A percentile compares a stretch with the other conserved stretches of the same genome.
phyloP scores from a whole-genome alignment of 2,329 filamentous ascomycete genomes.

The Fusarium temperatum region DNA sequence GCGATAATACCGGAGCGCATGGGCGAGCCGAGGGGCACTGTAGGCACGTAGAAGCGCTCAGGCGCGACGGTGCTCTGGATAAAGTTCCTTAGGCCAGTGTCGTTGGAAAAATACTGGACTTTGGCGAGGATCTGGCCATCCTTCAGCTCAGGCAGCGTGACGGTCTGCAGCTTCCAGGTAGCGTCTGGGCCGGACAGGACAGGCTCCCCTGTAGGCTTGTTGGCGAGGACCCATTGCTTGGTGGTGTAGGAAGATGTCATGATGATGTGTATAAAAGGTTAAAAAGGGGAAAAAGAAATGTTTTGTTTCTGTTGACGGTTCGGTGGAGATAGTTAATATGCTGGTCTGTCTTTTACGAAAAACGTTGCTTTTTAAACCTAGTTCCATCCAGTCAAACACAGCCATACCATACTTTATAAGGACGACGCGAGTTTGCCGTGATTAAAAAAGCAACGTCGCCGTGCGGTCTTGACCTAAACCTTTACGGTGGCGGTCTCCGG shows the following conservation, averaged over 20 bases:
- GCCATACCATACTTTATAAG: slow-evolving; percentile 9
- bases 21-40: slow-evolving; percentile 40
- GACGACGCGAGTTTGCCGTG: slow-evolving; percentile 11
- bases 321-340: neutral
- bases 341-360: neutral
- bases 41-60: slow-evolving; percentile 44
- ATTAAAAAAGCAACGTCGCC: neutral
- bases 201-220: slow-evolving; percentile 40
- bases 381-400: neutral
- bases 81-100: slow-evolving; percentile 43
- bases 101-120: slow-evolving; percentile 43
- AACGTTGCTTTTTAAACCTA: neutral
- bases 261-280: neutral
- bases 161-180: slow-evolving; percentile 40
- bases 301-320: slow-evolving; percentile 13
- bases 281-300: neutral
- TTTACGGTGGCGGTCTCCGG: slow-evolving; percentile 7
- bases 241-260: slow-evolving; percentile 41
- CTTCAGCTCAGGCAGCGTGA: slow-evolving; percentile 37
- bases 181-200: slow-evolving; percentile 40
- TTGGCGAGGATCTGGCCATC: slow-evolving; percentile 43
- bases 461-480: slow-evolving; percentile 10
- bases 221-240: slow-evolving; percentile 45
- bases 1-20: slow-evolving; percentile 45
- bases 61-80: slow-evolving; percentile 42